Evolutionary conservation across 306 rosid genomes (phyloP), one percentile per base, ranked within the genome.

Genomic region (Vigna nakashimae): DNA sequence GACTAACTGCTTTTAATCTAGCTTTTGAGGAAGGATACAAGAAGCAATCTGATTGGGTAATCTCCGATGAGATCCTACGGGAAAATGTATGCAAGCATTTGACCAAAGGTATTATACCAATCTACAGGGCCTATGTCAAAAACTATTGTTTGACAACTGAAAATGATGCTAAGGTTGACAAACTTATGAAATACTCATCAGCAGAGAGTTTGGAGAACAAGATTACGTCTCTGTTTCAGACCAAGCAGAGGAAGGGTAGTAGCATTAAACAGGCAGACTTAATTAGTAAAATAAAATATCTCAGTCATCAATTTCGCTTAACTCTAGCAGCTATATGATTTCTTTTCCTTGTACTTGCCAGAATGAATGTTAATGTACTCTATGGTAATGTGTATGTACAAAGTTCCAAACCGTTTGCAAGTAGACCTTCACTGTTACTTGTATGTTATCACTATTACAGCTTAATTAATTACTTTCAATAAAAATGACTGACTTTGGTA

Each of bases 31-130:
- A 88, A 66, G 83, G 70, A 82, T 85, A 79, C 72, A 85, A 86
- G 75, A 92, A 88, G 84, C 88, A 95, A 62, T 83, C 88, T 26
- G 83, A 82, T 13, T 92, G 95, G 98, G 84, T 89, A 18, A 87
- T 90, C 12, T 68, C 63, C 0, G 92, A 90, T 65, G 91, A 89
- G 58, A 49, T 45, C 4, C 77, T 89, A 86, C 87, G 97, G 81
- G 83, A 81, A 76, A 90, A 83, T 72, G 74, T 92, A 13, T 75
- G 88, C 65, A 71, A 82, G 80, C 83, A 88, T 73, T 77, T 94
- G 79, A 93, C 84, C 77, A 91, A 92, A 84, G 86, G 88, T 13
- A 83, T 92, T 60, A 83, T 92, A 38, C 93, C 97, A 9, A 79
- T 76, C 68, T 94, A 94, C 13, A 81, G 68, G 70, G 85, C 83